These are phyloP conservation scores for Venturiaceae sp. DNA, from an alignment of 2,329 filamentous ascomycete genomes.

Conservation along the genomic window DNA sequence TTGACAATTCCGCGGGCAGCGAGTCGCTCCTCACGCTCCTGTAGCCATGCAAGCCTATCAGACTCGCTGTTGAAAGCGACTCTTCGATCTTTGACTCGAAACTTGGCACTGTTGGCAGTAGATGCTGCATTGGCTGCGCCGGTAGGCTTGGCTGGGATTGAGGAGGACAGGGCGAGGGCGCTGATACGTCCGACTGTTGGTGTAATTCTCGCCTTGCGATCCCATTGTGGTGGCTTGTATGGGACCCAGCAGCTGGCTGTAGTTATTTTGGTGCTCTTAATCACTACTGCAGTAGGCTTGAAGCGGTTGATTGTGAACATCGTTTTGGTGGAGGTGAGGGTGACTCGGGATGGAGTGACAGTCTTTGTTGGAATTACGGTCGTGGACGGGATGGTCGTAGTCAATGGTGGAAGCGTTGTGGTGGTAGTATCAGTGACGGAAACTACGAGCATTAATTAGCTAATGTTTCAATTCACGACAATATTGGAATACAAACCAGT, in stretches of 20 bases:
- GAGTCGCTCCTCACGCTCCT: conserved; percentile 18
- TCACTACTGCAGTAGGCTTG: conserved; percentile 12
- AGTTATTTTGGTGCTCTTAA: conserved; percentile 16
- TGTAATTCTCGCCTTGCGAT: conserved; percentile 18
- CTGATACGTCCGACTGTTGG: conserved; percentile 13
- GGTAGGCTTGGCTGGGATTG: conserved; percentile 12
- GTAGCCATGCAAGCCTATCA: conserved; percentile 9
- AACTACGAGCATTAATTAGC: conserved; percentile 4
- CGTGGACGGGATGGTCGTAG: conserved; percentile 12
- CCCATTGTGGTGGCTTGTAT: conserved; percentile 11
- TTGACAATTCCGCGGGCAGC: conserved; percentile 12
- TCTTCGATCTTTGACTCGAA: conserved; percentile 15
- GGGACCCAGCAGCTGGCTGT: conserved; percentile 23
- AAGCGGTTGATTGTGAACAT: conserved; percentile 18
- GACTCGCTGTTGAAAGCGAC: conserved; percentile 11
- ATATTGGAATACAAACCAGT: not conserved
- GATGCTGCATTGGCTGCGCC: conserved; percentile 11
- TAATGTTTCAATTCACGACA: not conserved
- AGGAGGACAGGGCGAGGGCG: conserved; percentile 9
- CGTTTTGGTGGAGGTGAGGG: conserved; percentile 19
- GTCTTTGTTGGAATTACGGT: conserved; percentile 17
- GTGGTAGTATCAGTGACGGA: conserved; percentile 15
- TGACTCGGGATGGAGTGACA: conserved; percentile 15
- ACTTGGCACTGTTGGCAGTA: conserved; percentile 10
- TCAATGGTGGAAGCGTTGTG: conserved; percentile 15